Conservation (phyloP, 768 basidiomycete species). For the Phanerodontia chrysosporium region DNA sequence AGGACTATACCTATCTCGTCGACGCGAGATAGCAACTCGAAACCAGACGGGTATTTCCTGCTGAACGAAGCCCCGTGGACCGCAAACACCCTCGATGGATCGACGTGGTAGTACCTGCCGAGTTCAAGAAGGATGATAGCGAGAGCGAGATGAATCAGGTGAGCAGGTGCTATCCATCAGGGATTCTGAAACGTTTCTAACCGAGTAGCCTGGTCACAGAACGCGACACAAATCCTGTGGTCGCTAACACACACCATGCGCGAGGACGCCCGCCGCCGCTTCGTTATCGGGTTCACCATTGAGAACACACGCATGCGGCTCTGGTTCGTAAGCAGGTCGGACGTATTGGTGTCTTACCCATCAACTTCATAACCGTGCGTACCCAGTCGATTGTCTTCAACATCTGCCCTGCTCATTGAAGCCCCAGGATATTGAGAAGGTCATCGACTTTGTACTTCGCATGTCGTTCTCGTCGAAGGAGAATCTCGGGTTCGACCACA, state of each 20-base stretch:
- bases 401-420: background rate
- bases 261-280: conserved; percentile 23
- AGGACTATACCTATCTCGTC: background rate
- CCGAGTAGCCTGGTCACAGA: background rate
- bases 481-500: conserved; percentile 4
- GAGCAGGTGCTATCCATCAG: too few species aligned
- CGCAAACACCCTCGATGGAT: background rate
- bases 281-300: conserved; percentile 25
- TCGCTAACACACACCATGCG: conserved; percentile 20
- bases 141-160: background rate
- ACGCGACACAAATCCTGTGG: conserved; percentile 22
- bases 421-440: background rate
- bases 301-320: conserved; percentile 23
- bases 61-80: background rate
- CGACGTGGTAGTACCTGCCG: background rate
- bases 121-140: background rate
- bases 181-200: too few species aligned
- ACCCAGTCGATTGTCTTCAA: background rate
- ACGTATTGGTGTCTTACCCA: conserved; percentile 14
- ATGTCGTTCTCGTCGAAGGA: background rate
- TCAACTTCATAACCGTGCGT: conserved; percentile 17
- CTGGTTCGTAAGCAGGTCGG: conserved; percentile 25
- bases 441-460: background rate
- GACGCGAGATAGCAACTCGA: background rate
- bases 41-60: background rate